Percentiles rank a stretch among this genome's conserved stretches.
Conservation (phyloP, 1,284 basidiomycete genomes). For the Naganishia cerealis region DNA sequence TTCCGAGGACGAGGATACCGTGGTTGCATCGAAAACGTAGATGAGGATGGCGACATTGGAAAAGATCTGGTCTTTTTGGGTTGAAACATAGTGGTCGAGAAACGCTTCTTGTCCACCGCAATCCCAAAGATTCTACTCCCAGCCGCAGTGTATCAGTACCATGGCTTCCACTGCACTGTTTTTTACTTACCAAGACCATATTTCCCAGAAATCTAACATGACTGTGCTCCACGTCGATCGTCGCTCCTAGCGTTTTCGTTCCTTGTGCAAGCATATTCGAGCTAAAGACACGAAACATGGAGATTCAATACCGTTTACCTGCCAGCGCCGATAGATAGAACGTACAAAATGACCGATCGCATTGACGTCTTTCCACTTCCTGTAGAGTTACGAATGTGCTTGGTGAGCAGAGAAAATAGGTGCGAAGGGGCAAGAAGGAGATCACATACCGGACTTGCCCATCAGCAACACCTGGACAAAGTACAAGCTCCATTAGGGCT, state of each 20-base stretch:
- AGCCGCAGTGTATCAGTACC: neutral
- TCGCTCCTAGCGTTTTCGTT: constrained; percentile 87
- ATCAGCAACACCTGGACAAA: constrained; percentile 70
- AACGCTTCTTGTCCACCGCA: constrained; percentile 97
- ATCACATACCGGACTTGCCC: constrained; percentile 73
- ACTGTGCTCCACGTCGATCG: constrained; percentile 96
- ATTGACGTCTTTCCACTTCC: constrained; percentile 80
- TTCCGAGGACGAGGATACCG: constrained; percentile 44
- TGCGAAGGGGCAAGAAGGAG: constrained; percentile 57
- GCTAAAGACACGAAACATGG: constrained; percentile 55
- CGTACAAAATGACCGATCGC: constrained; percentile 97
- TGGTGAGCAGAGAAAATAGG: neutral
- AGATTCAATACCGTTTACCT: constrained; percentile 7
- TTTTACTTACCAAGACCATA: constrained; percentile 47
- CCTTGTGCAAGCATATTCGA: constrained; percentile 91
- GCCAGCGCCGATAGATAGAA: constrained; percentile 32
- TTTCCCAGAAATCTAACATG: constrained; percentile 90
- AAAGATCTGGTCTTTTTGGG: constrained; percentile 88
- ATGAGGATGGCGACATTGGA: constrained; percentile 93
- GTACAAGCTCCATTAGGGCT: neutral
- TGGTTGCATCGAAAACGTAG: constrained; percentile 93
- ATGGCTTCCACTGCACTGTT: neutral
- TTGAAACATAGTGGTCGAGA: constrained; percentile 91
- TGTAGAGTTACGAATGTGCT: constrained; percentile 26
- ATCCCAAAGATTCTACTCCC: constrained; percentile 80